A percentile compares a stretch with the other conserved stretches of the same genome.
Conservation (phyloP, 164 flowering plant genomes). For the Macadamia integrifolia region DNA sequence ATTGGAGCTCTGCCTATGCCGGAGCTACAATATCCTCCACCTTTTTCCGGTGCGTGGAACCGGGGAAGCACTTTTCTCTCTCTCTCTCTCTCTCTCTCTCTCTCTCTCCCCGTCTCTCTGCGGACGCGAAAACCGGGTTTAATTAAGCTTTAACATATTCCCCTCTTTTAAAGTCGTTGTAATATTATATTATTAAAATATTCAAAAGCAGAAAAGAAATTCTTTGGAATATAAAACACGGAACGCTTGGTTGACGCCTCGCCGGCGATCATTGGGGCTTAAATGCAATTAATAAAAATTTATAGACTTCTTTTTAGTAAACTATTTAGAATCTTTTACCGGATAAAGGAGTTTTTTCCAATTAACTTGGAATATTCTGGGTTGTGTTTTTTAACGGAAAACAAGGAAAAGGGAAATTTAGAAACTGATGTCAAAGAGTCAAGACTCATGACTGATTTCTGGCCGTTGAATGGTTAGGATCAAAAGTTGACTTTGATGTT, state of each 20-base stretch:
- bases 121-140: constrained; percentile 4
- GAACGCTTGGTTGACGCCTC: background rate
- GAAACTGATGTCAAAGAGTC: too few species aligned
- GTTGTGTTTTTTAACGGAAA: too few species aligned
- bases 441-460: too few species aligned
- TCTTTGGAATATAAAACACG: background rate
- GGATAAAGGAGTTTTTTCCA: too few species aligned
- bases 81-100: too few species aligned
- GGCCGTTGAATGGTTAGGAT: too few species aligned
- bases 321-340: too few species aligned
- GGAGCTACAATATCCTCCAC: constrained; percentile 3
- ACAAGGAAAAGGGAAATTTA: too few species aligned
- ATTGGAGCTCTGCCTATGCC: constrained; percentile 20
- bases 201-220: background rate
- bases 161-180: background rate
- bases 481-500: too few species aligned
- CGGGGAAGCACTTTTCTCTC: background rate
- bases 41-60: constrained; percentile 1
- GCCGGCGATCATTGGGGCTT: background rate
- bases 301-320: background rate
- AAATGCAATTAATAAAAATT: background rate
- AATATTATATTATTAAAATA: too few species aligned
- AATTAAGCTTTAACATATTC: background rate
- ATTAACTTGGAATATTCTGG: too few species aligned
- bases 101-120: too few species aligned